phyloP scores from a whole-genome alignment of 176 grass and related monocot genomes.

The Lolium perenne region DNA sequence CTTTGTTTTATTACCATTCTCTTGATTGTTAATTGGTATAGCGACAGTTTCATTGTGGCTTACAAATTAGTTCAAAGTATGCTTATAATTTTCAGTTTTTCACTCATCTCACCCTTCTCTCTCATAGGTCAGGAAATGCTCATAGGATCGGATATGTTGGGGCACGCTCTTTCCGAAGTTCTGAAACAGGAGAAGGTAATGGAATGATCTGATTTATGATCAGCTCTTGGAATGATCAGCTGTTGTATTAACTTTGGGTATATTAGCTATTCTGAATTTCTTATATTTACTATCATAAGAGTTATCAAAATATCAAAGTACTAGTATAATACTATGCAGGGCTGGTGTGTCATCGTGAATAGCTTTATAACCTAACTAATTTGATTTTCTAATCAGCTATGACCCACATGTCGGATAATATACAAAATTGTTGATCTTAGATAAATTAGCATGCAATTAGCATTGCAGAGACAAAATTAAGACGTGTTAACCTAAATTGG shows the following conservation, averaged over 20 bases:
- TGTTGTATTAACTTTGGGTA: not conserved
- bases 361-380: too few relatives aligned
- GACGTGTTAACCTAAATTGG: too few relatives aligned
- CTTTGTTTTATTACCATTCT: constrained; percentile 42
- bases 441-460: too few relatives aligned
- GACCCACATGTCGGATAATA: too few relatives aligned
- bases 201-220: not conserved
- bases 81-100: constrained; percentile 28
- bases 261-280: not conserved
- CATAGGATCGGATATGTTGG: constrained; percentile 86
- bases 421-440: too few relatives aligned
- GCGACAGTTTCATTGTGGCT: constrained; percentile 15
- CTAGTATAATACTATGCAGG: too few relatives aligned
- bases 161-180: constrained; percentile 37
- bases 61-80: constrained; percentile 10
- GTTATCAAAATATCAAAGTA: not conserved
- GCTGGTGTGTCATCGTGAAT: too few relatives aligned
- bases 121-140: constrained; percentile 71
- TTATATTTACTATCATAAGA: not conserved
- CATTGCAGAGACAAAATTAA: too few relatives aligned
- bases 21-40: constrained; percentile 20
- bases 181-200: constrained; percentile 58
- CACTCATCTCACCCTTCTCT: not conserved
- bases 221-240: not conserved
- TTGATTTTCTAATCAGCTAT: too few relatives aligned